These are phyloP conservation scores for Prunus yedoensis DNA, from an alignment of 331 rosid genomes.

Conservation along the genomic window DNA sequence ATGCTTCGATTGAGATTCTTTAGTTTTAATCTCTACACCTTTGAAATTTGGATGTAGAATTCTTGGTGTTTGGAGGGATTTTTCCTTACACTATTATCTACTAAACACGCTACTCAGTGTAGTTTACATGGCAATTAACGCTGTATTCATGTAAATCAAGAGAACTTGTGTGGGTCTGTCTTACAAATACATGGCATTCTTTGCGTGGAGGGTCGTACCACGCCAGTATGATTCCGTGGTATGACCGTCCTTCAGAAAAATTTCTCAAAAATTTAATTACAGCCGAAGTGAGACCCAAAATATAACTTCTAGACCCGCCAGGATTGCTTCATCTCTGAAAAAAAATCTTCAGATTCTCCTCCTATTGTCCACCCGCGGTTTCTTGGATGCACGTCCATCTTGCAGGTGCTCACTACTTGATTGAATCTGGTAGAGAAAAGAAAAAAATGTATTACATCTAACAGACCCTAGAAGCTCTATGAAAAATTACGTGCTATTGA, in stretches of 20 bases:
- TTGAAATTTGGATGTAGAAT: background rate
- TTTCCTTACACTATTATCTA: background rate
- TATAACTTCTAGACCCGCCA: background rate
- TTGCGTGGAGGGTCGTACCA: background rate
- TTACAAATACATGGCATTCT: background rate
- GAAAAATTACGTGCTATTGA: conserved; percentile 9
- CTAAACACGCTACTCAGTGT: background rate
- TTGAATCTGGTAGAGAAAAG: conserved; percentile 47
- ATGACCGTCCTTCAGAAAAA: background rate
- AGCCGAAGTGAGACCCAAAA: background rate
- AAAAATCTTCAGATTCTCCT: conserved; percentile 60
- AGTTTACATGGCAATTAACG: background rate
- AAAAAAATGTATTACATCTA: conserved; percentile 12
- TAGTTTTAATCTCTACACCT: no score
- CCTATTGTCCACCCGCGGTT: conserved; percentile 66
- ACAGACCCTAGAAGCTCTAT: background rate
- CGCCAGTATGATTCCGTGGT: background rate
- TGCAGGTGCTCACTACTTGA: conserved; percentile 55
- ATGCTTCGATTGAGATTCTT: no score
- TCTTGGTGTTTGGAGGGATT: background rate
- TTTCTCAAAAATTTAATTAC: background rate
- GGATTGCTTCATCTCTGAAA: background rate
- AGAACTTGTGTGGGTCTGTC: background rate
- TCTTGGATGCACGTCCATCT: conserved; percentile 60
- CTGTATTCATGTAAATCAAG: background rate